Evolutionary conservation across 2,329 filamentous ascomycete genomes (phyloP).

Genomic region (Tolypocladium nubicola): DNA sequence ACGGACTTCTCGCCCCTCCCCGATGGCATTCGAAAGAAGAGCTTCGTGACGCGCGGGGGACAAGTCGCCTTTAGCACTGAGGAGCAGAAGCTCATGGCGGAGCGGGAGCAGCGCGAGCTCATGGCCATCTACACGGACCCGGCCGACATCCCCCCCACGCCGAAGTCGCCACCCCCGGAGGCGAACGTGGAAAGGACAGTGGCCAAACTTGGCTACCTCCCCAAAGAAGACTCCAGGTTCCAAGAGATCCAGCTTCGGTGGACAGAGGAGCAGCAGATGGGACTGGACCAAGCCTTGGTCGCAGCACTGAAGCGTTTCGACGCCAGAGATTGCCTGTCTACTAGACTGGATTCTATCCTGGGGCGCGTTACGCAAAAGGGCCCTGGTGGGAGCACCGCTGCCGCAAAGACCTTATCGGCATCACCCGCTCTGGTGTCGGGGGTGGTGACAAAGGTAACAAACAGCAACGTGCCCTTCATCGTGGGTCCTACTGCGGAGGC

Average conservation of each 20-base stretch:
- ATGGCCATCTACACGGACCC: slow-evolving; percentile 48
- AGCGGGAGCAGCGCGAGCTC: slow-evolving; percentile 47
- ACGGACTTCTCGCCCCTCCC: slow-evolving; percentile 38
- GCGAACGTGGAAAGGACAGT: slow-evolving; percentile 9
- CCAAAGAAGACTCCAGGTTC: slow-evolving; percentile 27
- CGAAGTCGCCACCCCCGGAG: slow-evolving; percentile 40
- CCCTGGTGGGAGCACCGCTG: background rate
- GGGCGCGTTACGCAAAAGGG: slow-evolving; percentile 18
- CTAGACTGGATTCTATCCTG: slow-evolving; percentile 29
- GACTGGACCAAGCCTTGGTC: slow-evolving; percentile 29
- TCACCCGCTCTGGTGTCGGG: background rate
- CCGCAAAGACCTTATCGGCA: slow-evolving; percentile 3
- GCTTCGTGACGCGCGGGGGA: slow-evolving; percentile 45
- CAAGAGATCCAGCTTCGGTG: slow-evolving; percentile 39
- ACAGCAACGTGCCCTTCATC: slow-evolving; percentile 17
- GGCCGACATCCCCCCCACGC: slow-evolving; percentile 44
- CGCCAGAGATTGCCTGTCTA: slow-evolving; percentile 21
- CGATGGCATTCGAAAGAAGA: slow-evolving; percentile 33
- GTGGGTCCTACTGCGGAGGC: slow-evolving; percentile 25
- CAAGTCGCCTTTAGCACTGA: slow-evolving; percentile 37
- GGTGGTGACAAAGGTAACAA: background rate
- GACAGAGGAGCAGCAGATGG: slow-evolving; percentile 34
- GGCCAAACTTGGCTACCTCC: slow-evolving; percentile 23
- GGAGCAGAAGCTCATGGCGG: slow-evolving; percentile 44
- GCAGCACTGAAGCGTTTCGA: slow-evolving; percentile 33